These are phyloP conservation scores for Calonectria leucothoes DNA, from an alignment of 2,329 filamentous ascomycete genomes.

Conservation along the genomic window DNA sequence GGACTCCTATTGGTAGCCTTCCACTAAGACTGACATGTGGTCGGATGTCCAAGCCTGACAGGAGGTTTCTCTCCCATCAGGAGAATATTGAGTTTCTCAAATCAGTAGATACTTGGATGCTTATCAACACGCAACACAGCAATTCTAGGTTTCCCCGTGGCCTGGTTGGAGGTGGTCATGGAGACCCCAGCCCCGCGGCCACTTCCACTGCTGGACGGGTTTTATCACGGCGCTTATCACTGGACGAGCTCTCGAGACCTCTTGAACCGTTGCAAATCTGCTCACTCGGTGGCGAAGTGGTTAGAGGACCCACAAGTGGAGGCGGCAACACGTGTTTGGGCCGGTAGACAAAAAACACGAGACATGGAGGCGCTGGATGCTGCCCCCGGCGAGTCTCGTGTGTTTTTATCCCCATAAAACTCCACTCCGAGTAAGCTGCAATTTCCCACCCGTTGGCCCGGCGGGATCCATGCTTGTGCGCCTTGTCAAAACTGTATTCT, in stretches of 20 bases:
- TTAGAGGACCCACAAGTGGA: slow-evolving; percentile 19
- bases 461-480: not conserved
- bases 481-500: not conserved
- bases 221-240: not conserved
- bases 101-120: not conserved
- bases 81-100: not conserved
- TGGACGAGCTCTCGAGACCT: not conserved
- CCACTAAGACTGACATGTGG: not conserved
- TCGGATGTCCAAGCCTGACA: not conserved
- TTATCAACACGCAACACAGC: not conserved
- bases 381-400: not conserved
- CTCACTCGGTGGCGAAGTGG: slow-evolving; percentile 6
- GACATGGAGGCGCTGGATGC: slow-evolving; percentile 7
- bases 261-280: not conserved
- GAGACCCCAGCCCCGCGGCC: not conserved
- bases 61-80: not conserved
- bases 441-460: slow-evolving; percentile 6
- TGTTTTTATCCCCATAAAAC: slow-evolving; percentile 21
- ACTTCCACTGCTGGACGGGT: not conserved
- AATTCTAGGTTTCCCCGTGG: not conserved
- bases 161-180: not conserved
- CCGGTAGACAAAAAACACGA: slow-evolving; percentile 8
- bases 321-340: slow-evolving; percentile 1
- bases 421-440: slow-evolving; percentile 16
- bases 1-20: not conserved